Conservation (phyloP, 352 stramenopile species). For the Pythium rishiriense region DNA sequence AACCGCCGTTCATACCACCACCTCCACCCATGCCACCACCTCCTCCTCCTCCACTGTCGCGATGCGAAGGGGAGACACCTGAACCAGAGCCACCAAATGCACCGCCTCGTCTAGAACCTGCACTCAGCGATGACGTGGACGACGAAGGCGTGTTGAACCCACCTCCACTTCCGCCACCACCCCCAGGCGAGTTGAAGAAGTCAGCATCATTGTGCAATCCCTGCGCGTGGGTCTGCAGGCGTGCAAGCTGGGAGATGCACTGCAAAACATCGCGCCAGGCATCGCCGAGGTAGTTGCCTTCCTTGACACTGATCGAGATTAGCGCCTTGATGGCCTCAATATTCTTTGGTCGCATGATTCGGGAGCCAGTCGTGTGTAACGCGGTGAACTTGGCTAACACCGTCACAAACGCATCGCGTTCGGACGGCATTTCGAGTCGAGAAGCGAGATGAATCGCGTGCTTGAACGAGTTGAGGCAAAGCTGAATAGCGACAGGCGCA, state of each 20-base stretch:
- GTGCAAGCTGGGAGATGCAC: conserved; percentile 97
- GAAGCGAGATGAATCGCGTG: conserved; percentile 92
- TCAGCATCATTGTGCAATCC: conserved; percentile 79
- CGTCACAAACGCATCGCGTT: conserved; percentile 96
- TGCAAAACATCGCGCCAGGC: conserved; percentile 96
- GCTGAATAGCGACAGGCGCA: conserved; percentile 89
- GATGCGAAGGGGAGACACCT: conserved; percentile 51
- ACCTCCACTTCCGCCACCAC: conserved; percentile 30
- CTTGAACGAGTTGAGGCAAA: conserved; percentile 95
- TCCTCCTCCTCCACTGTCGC: conserved; percentile 35
- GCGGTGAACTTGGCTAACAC: conserved; percentile 96
- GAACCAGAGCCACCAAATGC: conserved; percentile 32
- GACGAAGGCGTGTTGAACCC: conserved; percentile 25
- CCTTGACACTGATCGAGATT: conserved; percentile 96
- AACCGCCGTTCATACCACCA: conserved; percentile 37
- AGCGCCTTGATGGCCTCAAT: conserved; percentile 97
- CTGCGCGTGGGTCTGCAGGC: conserved; percentile 95
- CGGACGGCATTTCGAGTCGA: conserved; percentile 88
- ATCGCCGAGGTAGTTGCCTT: conserved; percentile 97
- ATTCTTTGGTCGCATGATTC: conserved; percentile 96
- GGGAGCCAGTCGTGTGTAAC: conserved; percentile 90
- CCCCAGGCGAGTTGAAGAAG: conserved; percentile 74
- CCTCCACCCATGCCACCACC: conserved; percentile 23
- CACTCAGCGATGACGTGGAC: conserved; percentile 16
- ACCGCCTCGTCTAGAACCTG: conserved; percentile 15